A percentile compares a stretch with the other conserved stretches of the same genome.
These are phyloP conservation scores for Thraustotheca clavata DNA, from an alignment of 352 stramenopile species.

Conservation along the genomic window DNA sequence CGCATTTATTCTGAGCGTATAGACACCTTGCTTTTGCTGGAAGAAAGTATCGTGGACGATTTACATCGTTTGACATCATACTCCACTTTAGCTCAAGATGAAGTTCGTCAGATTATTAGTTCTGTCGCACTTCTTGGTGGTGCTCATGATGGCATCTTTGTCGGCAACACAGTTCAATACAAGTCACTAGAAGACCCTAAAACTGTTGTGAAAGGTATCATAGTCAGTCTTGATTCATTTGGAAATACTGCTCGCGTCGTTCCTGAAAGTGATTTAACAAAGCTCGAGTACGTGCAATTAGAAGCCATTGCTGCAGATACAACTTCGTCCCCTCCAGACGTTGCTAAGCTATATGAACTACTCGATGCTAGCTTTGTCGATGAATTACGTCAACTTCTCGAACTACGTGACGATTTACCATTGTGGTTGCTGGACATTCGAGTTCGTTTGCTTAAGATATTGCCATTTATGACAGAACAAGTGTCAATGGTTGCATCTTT, in stretches of 20 bases:
- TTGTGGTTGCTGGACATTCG: slow-evolving; percentile 1
- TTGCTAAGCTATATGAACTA: not conserved
- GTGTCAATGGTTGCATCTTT: slow-evolving; percentile 23
- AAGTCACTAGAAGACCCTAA: slow-evolving; percentile 35
- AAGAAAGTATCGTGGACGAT: not conserved
- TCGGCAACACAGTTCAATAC: slow-evolving; percentile 46
- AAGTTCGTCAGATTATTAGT: slow-evolving; percentile 27
- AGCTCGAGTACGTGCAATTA: slow-evolving; percentile 47
- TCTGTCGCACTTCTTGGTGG: slow-evolving; percentile 48
- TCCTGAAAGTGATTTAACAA: slow-evolving; percentile 50
- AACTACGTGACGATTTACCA: not conserved
- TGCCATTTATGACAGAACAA: not conserved
- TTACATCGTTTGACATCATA: not conserved
- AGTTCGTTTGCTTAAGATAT: not conserved
- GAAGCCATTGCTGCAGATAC: slow-evolving; percentile 30
- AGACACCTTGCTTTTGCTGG: not conserved
- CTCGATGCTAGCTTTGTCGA: not conserved
- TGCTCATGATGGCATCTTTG: slow-evolving; percentile 32
- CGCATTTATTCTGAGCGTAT: slow-evolving; percentile 21
- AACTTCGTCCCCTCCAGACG: not conserved
- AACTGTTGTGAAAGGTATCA: slow-evolving; percentile 54
- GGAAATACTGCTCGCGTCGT: slow-evolving; percentile 39
- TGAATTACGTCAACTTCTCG: not conserved
- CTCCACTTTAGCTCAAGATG: not conserved
- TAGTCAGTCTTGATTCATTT: slow-evolving; percentile 34